Base-by-base conservation (phyloP, 1,139 yeast species). In the Pneumocystis jirovecii region DNA sequence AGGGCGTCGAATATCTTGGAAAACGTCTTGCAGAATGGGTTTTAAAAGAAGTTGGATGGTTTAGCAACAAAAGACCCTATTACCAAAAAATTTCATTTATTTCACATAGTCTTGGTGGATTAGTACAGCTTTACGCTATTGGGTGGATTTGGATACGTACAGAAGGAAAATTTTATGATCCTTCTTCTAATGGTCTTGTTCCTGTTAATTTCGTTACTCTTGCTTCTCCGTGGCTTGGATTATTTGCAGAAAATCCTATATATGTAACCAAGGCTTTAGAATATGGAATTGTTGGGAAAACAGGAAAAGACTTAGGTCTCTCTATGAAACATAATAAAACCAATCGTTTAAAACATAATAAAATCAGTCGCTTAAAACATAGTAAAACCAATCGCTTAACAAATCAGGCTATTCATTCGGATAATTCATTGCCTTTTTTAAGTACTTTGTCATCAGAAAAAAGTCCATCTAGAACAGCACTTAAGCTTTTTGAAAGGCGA, bases 21-120 rank as follows among this genome's bases (percentile, higher is more conserved):
- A 81, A 85, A 66, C 78, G 95, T 63, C 80, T 91, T 39, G 97
- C 95, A 0, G 90, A 88, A 70, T 87, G 68, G 68, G 66, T 67
- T 12, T 61, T 67, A 17, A 62, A 64, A 29, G 67, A 66, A 61
- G 61, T 64, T 25, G 68, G 68, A 6, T 67, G 67, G 67, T 64
- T 35, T n/a, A 57, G 44, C 8, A 35, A 60, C 29, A 61, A 65
- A 29, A 50, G 45, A 21, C 65, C 65, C 3, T 76, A 78, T 61
- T 82, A 87, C 1, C 73, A 74, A 0, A 85, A 83, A 70, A 85
- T 93, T 1, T 90, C 97, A 0, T 91, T 93, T 71, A 79, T 95
- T 45, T 96, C 93, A 0, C 98, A 93, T 75, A 91, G 97, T 0
- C 77, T 93, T 42, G 98, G 98, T 42, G 98, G 98, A 0, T 78